Percentiles rank a stretch among this genome's conserved stretches.
phyloP scores from a whole-genome alignment of 176 grass and related monocot species.

The Thinopyrum elongatum region DNA sequence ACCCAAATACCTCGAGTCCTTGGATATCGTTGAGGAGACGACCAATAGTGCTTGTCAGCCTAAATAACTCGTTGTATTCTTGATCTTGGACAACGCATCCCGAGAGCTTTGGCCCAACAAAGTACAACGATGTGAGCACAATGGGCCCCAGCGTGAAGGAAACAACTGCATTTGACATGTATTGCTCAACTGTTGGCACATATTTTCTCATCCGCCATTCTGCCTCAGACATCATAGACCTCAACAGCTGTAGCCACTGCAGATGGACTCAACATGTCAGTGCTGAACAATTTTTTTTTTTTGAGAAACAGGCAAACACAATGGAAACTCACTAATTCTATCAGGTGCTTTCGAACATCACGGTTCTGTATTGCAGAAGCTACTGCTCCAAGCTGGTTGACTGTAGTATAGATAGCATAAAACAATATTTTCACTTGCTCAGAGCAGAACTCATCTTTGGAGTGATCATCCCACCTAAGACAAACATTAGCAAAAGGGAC shows the following conservation, averaged over 20 bases:
- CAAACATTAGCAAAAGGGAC: not conserved
- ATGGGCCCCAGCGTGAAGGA: conserved; percentile 64
- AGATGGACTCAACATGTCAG: not conserved
- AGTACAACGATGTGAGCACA: conserved; percentile 63
- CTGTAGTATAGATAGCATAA: conserved; percentile 48
- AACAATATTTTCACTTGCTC: conserved; percentile 70
- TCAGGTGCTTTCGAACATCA: conserved; percentile 47
- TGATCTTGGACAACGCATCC: conserved; percentile 28
- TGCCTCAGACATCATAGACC: conserved; percentile 63
- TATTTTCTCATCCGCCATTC: conserved; percentile 38
- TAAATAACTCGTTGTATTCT: conserved; percentile 54
- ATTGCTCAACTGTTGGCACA: conserved; percentile 49
- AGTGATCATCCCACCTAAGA: conserved; percentile 63
- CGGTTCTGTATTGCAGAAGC: conserved; percentile 52
- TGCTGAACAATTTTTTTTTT: too few relatives aligned
- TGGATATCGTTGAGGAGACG: conserved; percentile 68
- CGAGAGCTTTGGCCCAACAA: conserved; percentile 44
- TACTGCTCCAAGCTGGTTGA: not conserved
- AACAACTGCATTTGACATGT: conserved; percentile 53
- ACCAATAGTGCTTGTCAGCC: conserved; percentile 57
- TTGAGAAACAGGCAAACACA: too few relatives aligned
- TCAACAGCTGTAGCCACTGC: conserved; percentile 59
- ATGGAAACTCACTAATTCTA: conserved; percentile 50
- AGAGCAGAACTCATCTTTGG: conserved; percentile 44
- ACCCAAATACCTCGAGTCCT: conserved; percentile 47